Evolutionary conservation across 441 rosid genomes (phyloP), one percentile per base, ranked within the genome.

Genomic region (Pelargonium australe): DNA sequence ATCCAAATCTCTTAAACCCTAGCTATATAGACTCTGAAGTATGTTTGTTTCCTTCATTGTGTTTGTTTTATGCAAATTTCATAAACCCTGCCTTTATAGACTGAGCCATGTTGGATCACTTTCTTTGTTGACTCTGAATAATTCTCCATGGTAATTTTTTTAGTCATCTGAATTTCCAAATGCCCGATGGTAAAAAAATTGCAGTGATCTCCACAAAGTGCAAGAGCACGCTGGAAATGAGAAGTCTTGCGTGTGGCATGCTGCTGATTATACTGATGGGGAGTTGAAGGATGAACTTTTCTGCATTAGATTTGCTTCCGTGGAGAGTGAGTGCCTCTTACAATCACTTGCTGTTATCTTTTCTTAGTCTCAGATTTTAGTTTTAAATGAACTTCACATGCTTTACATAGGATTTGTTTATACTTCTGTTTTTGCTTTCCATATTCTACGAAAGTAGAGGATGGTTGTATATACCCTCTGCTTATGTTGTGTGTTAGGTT

Each of bases 161-260:
- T 57, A 11, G 12, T 57, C 2, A 57, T 17, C 9, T 57, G 28
- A 57, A 8, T 17, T 7, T 57, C 62, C 19, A 16, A 55, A 5
- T 55, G 25, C 2, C 8, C 17, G 8, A 17, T 7, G 10, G 0
- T 55, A 10, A 9, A 17, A 25, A 55, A 20, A 7, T 69, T 67
- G 66, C 78, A 91, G 97, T 91, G 55, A 41, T 75, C 4, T 73
- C 93, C n/a, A 73, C 83, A 0, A 90, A 88, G 91, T 89, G 70
- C 96, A 92, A 76, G 96, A 89, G 73, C 97, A 92, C 60, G 76
- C 83, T 9, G 97, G 97, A 63, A 92, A 92, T 49, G 96, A 92
- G 0, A 92, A 89, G 76, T 92, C 95, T 1, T 92, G 97, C 37
- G 86, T 89, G 1, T 92, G 97, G 97, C 92, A 88, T 45, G 95